A percentile compares a stretch with the other conserved stretches of the same genome.
phyloP scores from a whole-genome alignment of 139 green algal genomes.

The Chlorella vulgaris region DNA sequence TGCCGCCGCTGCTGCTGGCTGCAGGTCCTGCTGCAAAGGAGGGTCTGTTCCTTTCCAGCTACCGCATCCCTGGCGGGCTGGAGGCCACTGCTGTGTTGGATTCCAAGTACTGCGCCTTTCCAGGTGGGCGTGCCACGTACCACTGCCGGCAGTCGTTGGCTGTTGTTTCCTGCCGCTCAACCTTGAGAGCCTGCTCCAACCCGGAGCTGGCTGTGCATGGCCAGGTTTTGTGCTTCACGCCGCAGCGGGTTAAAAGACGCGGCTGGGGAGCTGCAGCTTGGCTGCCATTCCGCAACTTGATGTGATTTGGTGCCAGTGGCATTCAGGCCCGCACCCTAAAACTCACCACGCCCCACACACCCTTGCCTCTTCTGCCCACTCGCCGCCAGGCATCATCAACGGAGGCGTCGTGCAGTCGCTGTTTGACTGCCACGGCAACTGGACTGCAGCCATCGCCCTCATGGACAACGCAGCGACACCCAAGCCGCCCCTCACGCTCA shows the following conservation, averaged over 20 bases:
- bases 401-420: conserved; percentile 75
- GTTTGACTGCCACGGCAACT: conserved; percentile 86
- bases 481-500: conserved; percentile 83
- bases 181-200: too few relatives aligned
- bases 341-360: too few relatives aligned
- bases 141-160: not conserved
- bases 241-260: too few relatives aligned
- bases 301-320: too few relatives aligned
- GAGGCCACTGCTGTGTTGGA: conserved; percentile 53
- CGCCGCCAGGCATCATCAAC: conserved; percentile 73
- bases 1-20: too few relatives aligned
- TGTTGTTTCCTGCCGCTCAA: not conserved
- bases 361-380: too few relatives aligned
- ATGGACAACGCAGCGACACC: conserved; percentile 81
- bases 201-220: not conserved
- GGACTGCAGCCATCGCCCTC: conserved; percentile 79
- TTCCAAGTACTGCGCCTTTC: conserved; percentile 72
- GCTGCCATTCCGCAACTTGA: too few relatives aligned
- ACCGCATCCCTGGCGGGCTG: conserved; percentile 64
- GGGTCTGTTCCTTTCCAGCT: conserved; percentile 68
- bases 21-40: conserved; percentile 46
- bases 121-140: conserved; percentile 14
- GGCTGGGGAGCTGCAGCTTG: too few relatives aligned
- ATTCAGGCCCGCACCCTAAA: too few relatives aligned
- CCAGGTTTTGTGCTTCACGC: not conserved